Evolutionary conservation across 2,329 filamentous ascomycete species (phyloP).

Genomic region (Remersonia thermophila): DNA sequence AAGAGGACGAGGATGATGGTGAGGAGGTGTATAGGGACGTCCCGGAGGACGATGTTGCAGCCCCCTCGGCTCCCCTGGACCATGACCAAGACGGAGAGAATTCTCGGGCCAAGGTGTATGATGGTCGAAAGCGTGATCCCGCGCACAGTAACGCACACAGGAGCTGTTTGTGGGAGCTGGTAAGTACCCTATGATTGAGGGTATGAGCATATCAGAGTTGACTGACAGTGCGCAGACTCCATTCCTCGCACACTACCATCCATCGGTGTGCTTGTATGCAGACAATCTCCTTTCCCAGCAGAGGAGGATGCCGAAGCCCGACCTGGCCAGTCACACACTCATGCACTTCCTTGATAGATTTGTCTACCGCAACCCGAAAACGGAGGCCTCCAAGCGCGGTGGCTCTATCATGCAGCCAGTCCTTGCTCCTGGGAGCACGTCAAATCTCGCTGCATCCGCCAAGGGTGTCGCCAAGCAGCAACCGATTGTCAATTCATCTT

Average conservation of each 20-base stretch:
- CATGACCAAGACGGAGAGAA: too few species aligned
- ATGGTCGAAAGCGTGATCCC: slow-evolving; percentile 82
- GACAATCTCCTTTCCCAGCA: slow-evolving; percentile 55
- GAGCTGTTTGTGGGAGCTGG: slow-evolving; percentile 85
- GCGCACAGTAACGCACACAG: slow-evolving; percentile 87
- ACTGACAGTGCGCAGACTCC: slow-evolving; percentile 33
- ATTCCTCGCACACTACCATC: slow-evolving; percentile 75
- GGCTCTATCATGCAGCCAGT: slow-evolving; percentile 95
- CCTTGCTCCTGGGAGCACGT: slow-evolving; percentile 36
- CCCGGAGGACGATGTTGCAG: slow-evolving; percentile 47
- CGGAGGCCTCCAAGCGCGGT: slow-evolving; percentile 54
- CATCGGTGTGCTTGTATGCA: slow-evolving; percentile 79
- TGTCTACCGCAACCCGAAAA: slow-evolving; percentile 90
- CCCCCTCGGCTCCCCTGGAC: slow-evolving; percentile 10
- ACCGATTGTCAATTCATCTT: slow-evolving; percentile 61
- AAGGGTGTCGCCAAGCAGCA: slow-evolving; percentile 28
- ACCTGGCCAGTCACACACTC: slow-evolving; percentile 78
- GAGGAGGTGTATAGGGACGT: slow-evolving; percentile 43
- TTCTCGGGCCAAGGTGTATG: slow-evolving; percentile 40
- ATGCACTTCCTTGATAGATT: slow-evolving; percentile 97
- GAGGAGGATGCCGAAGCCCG: slow-evolving; percentile 72
- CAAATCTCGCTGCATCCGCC: slow-evolving; percentile 44
- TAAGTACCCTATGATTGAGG: too few species aligned
- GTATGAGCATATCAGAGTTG: too few species aligned
- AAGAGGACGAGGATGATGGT: slow-evolving; percentile 61